These are phyloP conservation scores for Trametes meyenii DNA, from an alignment of 768 basidiomycete species.

Conservation along the genomic window DNA sequence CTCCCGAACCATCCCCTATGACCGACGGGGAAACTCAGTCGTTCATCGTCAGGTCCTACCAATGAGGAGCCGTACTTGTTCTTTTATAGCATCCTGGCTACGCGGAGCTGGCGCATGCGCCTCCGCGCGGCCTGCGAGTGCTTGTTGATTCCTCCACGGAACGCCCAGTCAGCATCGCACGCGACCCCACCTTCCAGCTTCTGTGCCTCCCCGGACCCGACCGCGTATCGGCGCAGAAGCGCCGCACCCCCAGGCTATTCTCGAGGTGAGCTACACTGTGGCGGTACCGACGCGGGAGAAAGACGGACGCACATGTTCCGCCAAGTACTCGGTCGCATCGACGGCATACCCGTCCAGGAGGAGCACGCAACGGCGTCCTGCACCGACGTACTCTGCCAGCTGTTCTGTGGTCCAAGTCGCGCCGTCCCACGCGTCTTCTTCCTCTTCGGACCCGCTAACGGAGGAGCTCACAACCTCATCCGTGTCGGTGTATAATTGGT, in stretches of 20 bases:
- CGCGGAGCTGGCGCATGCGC: slow-evolving; percentile 49
- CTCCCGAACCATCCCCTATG: neutral
- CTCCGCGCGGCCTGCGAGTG: slow-evolving; percentile 62
- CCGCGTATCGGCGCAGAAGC: slow-evolving; percentile 55
- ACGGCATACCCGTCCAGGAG: slow-evolving; percentile 62
- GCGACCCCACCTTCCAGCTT: slow-evolving; percentile 19
- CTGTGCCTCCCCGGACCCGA: slow-evolving; percentile 25
- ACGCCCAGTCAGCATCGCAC: slow-evolving; percentile 62
- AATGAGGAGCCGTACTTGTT: neutral
- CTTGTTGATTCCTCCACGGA: slow-evolving; percentile 72
- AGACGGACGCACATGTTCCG: slow-evolving; percentile 62
- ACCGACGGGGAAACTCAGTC: neutral
- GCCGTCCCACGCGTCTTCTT: slow-evolving; percentile 38
- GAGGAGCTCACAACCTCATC: slow-evolving; percentile 17
- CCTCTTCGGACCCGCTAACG: slow-evolving; percentile 14
- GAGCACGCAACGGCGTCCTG: slow-evolving; percentile 46
- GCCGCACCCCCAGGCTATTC: slow-evolving; percentile 63
- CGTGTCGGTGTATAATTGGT: neutral
- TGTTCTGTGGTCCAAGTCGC: slow-evolving; percentile 45
- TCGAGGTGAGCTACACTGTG: neutral
- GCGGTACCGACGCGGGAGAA: neutral
- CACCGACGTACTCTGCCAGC: slow-evolving; percentile 41
- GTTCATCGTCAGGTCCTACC: neutral
- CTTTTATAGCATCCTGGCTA: slow-evolving; percentile 43
- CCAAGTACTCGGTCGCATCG: slow-evolving; percentile 62